These are phyloP conservation scores for Phytophthora syringae DNA, from an alignment of 352 stramenopile genomes.

Conservation along the genomic window DNA sequence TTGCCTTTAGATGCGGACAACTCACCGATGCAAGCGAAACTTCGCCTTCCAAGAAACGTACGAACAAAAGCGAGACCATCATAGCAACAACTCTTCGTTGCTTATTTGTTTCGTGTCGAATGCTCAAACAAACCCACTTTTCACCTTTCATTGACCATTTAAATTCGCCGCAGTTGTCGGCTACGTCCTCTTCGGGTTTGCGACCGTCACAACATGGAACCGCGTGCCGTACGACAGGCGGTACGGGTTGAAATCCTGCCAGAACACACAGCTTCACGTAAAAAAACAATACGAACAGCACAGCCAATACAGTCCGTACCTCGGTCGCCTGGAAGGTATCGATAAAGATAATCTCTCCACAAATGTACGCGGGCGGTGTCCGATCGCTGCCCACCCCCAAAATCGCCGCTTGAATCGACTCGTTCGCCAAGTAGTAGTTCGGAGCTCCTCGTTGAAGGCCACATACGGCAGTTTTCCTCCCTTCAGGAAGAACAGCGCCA, in stretches of 20 bases:
- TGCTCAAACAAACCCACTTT: constrained; percentile 2
- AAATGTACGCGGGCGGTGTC: constrained; percentile 76
- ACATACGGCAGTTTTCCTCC: constrained; percentile 80
- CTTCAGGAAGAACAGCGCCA: constrained; percentile 83
- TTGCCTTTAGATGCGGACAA: too few relatives aligned
- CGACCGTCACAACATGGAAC: constrained; percentile 83
- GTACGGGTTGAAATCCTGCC: constrained; percentile 86
- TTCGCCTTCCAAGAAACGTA: too few relatives aligned
- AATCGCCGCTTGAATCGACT: constrained; percentile 78
- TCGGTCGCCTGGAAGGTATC: constrained; percentile 84
- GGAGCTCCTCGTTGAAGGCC: constrained; percentile 82
- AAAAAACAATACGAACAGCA: neutral
- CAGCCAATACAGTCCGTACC: constrained; percentile 37
- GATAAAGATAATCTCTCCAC: constrained; percentile 87
- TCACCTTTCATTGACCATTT: constrained; percentile 9
- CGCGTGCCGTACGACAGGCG: constrained; percentile 74
- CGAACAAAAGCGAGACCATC: too few relatives aligned
- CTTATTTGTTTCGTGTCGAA: constrained; percentile 10
- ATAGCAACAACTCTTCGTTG: too few relatives aligned
- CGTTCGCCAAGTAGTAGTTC: constrained; percentile 82
- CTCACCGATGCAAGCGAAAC: too few relatives aligned
- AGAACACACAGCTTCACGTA: constrained; percentile 12
- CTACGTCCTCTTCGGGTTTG: constrained; percentile 75
- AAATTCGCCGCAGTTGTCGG: constrained; percentile 20
- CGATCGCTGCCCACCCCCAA: constrained; percentile 59